phyloP scores from a whole-genome alignment of 352 stramenopile genomes.

The Pythium volutum region DNA sequence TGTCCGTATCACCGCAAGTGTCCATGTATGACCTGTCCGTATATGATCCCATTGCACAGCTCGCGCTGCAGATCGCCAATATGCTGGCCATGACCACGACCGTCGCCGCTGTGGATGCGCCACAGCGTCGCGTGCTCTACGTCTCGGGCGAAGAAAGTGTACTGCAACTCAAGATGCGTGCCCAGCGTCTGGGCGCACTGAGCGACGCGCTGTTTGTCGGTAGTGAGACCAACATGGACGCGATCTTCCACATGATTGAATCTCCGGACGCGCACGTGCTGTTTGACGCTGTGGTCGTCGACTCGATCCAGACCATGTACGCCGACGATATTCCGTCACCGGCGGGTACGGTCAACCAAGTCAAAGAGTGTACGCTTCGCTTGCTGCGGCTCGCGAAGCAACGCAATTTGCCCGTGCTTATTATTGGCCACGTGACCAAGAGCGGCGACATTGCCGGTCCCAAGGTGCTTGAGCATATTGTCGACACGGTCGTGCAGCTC shows the following conservation, averaged over 20 bases:
- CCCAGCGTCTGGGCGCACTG: conserved; percentile 77
- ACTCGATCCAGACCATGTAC: conserved; percentile 97
- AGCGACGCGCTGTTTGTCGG: conserved; percentile 70
- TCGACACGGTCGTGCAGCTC: conserved; percentile 96
- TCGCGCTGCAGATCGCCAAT: conserved; percentile 93
- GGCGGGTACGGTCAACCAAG: conserved; percentile 90
- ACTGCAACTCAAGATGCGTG: conserved; percentile 93
- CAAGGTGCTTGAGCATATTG: conserved; percentile 87
- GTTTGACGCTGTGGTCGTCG: conserved; percentile 88
- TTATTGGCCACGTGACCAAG: conserved; percentile 98
- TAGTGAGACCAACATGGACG: conserved; percentile 84
- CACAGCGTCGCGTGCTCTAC: conserved; percentile 84
- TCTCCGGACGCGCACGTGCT: conserved; percentile 15
- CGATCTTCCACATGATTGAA: conserved; percentile 61
- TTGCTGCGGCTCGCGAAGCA: conserved; percentile 94
- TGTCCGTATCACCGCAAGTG: too few species aligned
- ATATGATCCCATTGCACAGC: conserved; percentile 26
- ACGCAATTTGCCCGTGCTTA: conserved; percentile 87
- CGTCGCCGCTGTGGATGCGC: background rate
- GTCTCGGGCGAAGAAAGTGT: conserved; percentile 96
- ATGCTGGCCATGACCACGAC: conserved; percentile 49
- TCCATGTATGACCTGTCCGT: background rate
- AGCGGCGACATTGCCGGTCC: conserved; percentile 94
- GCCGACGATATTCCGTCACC: conserved; percentile 79
- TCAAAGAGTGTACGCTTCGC: conserved; percentile 94